Evolutionary conservation across 148 eudicot species (phyloP), one percentile per base, ranked within the genome.

Genomic region (Salicornia ramosissima): DNA sequence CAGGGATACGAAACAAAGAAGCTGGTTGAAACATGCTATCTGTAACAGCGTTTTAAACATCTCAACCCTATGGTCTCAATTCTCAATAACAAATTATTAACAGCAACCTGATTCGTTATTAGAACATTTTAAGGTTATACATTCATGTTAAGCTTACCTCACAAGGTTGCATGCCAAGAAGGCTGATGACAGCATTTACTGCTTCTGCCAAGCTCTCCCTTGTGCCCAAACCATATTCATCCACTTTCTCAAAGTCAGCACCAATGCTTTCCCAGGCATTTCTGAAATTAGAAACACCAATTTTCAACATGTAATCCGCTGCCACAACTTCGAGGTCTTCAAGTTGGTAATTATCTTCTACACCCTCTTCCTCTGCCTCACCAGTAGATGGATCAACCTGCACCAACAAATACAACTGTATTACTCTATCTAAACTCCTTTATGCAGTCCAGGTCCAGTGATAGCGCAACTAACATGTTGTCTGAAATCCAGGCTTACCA

Each of bases 111-210:
- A n/a, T n/a, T n/a, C n/a, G n/a, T n/a, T n/a, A n/a, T n/a, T n/a
- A n/a, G n/a, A n/a, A n/a, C n/a, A n/a, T n/a, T n/a, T n/a, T n/a
- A n/a, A 19, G 47, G 64, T 46, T 5, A 39, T 8, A 36, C 40
- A 36, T 8, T 36, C 4, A 36, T 36, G 40, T 8, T 36, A 36
- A 42, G 80, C 85, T 73, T 71, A 89, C 99, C 99, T 94, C 99
- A 57, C 99, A 94, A 40, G 99, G 97, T 71, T 90, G 96, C 99
- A 94, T 76, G 86, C 99, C 99, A 61, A 94, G 96, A 79, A 94
- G 96, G 72, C 50, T 74, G 75, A 87, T 80, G 55, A 90, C 99
- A 65, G 92, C 84, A 82, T 58, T 87, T 24, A 94, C 97, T 57
- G 99, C 96, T 75, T 90, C 99, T n/a, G 85, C 79, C 72, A 94